A percentile compares a stretch with the other conserved stretches of the same genome.
Conservation (phyloP, 2,329 filamentous ascomycete species). For the Fusarium humuli region DNA sequence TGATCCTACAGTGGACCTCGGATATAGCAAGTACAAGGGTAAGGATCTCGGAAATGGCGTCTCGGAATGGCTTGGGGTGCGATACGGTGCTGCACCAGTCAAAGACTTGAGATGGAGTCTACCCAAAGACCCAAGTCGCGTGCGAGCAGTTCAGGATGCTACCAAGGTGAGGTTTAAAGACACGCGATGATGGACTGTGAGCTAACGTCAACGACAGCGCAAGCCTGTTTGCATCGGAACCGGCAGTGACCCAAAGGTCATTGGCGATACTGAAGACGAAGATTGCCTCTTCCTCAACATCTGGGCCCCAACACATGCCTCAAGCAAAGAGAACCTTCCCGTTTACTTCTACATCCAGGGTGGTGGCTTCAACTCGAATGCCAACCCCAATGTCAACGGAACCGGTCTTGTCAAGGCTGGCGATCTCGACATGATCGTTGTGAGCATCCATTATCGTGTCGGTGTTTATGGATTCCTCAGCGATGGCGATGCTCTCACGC, state of each 20-base stretch:
- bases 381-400: constrained; percentile 67
- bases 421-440: constrained; percentile 72
- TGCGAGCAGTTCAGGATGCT: constrained; percentile 63
- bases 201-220: constrained; percentile 34
- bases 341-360: constrained; percentile 72
- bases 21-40: constrained; percentile 75
- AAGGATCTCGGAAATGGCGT: constrained; percentile 65
- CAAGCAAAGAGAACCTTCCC: constrained; percentile 64
- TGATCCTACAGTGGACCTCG: constrained; percentile 64
- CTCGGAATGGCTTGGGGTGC: constrained; percentile 78
- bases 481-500: constrained; percentile 64
- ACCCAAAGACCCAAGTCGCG: constrained; percentile 69
- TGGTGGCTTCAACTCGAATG: constrained; percentile 67
- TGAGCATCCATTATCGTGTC: constrained; percentile 82
- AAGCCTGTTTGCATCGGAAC: constrained; percentile 50
- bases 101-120: constrained; percentile 74
- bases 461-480: constrained; percentile 79
- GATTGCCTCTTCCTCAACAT: constrained; percentile 78
- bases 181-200: fast-evolving
- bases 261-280: constrained; percentile 58
- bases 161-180: constrained; percentile 57
- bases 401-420: constrained; percentile 68
- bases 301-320: constrained; percentile 68
- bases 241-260: constrained; percentile 23
- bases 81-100: constrained; percentile 77